Percentiles rank a stretch among this genome's conserved stretches.
Evolutionary conservation across 345 rosid genomes (phyloP).

Genomic region (Toxicodendron radicans): DNA sequence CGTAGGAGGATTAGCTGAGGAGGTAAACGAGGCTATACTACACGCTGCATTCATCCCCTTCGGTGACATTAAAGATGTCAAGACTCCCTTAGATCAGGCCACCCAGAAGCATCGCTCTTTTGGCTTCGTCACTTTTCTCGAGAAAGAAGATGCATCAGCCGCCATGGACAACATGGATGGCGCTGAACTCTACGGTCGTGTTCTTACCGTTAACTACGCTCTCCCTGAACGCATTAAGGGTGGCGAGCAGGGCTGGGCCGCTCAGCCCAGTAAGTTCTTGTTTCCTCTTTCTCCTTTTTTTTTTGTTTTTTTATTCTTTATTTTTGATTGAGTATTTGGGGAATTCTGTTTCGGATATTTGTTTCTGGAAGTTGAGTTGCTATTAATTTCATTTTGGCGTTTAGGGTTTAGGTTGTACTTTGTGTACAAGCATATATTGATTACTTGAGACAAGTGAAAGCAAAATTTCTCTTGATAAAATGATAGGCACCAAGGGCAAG

Average conservation of each 20-base stretch:
- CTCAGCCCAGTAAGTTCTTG: constrained; percentile 82
- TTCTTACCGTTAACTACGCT: constrained; percentile 95
- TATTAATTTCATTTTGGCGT: neutral
- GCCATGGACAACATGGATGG: constrained; percentile 99
- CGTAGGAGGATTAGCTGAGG: constrained; percentile 96
- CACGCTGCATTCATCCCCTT: constrained; percentile 95
- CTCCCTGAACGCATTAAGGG: constrained; percentile 97
- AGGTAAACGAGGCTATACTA: constrained; percentile 89
- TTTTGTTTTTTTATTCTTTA: too few relatives aligned
- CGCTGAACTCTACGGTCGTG: constrained; percentile 96
- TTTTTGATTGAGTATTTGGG: neutral
- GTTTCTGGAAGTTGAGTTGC: neutral
- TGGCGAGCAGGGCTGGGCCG: constrained; percentile 99
- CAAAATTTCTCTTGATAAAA: too few relatives aligned
- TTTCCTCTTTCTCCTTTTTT: neutral
- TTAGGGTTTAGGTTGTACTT: neutral
- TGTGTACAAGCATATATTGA: neutral
- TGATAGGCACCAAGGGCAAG: neutral
- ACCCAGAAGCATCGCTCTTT: constrained; percentile 98
- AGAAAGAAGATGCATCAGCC: constrained; percentile 81
- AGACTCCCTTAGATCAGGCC: constrained; percentile 92
- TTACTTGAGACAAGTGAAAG: neutral
- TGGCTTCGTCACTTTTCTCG: constrained; percentile 95
- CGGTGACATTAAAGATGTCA: constrained; percentile 97
- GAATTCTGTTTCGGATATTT: neutral